Percentiles rank a stretch among this genome's conserved stretches.
Conservation (phyloP, 1,284 basidiomycete genomes). For the Tylopilus sp. region DNA sequence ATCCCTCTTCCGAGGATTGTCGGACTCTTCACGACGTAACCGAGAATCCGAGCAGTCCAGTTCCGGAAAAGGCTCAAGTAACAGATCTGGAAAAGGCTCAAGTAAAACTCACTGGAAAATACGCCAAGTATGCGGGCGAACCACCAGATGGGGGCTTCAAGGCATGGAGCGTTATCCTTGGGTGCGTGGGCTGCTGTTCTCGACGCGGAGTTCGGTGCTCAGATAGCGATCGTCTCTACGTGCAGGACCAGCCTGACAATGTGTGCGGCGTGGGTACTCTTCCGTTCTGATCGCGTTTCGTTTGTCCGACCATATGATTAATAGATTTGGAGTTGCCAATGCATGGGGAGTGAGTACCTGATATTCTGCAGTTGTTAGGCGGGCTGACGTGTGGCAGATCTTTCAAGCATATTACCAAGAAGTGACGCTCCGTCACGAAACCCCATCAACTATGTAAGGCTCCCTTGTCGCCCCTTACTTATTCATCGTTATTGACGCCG, state of each 20-base stretch:
- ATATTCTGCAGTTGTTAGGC: background rate
- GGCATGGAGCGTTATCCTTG: constrained; percentile 50
- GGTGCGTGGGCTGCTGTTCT: constrained; percentile 28
- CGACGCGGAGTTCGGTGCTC: background rate
- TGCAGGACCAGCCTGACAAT: constrained; percentile 22
- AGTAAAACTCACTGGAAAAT: constrained; percentile 3
- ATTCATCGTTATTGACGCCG: background rate
- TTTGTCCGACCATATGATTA: constrained; percentile 1
- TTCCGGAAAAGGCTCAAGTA: constrained; percentile 14
- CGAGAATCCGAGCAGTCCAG: background rate
- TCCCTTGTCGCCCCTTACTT: too few species aligned
- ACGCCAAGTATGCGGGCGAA: constrained; percentile 24
- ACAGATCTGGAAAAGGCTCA: constrained; percentile 16
- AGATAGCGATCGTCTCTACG: constrained; percentile 5
- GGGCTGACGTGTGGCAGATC: constrained; percentile 13
- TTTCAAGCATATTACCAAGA: constrained; percentile 38
- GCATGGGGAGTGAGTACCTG: constrained; percentile 27
- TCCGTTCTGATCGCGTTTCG: background rate
- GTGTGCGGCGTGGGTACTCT: constrained; percentile 14
- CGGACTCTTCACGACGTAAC: constrained; percentile 10
- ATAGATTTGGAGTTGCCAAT: constrained; percentile 29
- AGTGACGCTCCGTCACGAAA: constrained; percentile 24
- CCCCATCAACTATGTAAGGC: constrained; percentile 31
- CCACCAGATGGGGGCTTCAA: constrained; percentile 48
- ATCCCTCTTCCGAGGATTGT: background rate